Conservation (phyloP, 164 flowering plant species). For the Liquidambar formosana region DNA sequence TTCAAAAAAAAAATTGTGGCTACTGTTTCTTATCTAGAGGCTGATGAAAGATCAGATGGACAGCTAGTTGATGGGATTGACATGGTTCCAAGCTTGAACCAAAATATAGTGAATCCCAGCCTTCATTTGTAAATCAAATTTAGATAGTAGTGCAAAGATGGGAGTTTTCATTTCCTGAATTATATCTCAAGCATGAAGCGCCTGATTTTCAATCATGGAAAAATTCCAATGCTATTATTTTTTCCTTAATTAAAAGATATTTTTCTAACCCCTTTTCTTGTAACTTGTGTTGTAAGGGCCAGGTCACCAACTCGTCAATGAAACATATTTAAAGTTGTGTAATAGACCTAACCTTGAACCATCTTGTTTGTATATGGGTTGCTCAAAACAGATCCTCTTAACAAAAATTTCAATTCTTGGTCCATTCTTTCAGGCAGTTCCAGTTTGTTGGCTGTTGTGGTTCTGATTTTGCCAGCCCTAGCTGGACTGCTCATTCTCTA, state of each 20-base stretch:
- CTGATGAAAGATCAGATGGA: neutral
- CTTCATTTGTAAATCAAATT: neutral
- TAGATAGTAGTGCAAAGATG: neutral
- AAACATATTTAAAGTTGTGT: too few relatives aligned
- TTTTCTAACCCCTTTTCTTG: too few relatives aligned
- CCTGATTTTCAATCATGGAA: neutral
- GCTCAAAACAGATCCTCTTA: too few relatives aligned
- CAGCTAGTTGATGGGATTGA: neutral
- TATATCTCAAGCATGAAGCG: neutral
- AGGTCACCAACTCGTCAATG: too few relatives aligned
- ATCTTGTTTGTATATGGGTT: too few relatives aligned
- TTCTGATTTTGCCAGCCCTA: neutral
- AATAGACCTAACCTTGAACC: too few relatives aligned
- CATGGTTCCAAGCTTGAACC: neutral
- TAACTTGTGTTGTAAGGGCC: too few relatives aligned
- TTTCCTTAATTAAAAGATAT: too few relatives aligned
- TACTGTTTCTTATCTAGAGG: neutral
- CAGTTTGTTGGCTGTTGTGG: neutral
- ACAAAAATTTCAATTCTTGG: too few relatives aligned
- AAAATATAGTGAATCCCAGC: neutral
- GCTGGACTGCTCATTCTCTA: too few relatives aligned
- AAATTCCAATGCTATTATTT: too few relatives aligned
- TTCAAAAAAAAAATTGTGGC: neutral
- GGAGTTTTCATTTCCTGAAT: neutral
- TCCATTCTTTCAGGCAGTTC: too few relatives aligned